Percentiles rank a stretch among this genome's conserved stretches.
Conservation (phyloP, 306 rosid genomes). For the Fragaria iinumae region DNA sequence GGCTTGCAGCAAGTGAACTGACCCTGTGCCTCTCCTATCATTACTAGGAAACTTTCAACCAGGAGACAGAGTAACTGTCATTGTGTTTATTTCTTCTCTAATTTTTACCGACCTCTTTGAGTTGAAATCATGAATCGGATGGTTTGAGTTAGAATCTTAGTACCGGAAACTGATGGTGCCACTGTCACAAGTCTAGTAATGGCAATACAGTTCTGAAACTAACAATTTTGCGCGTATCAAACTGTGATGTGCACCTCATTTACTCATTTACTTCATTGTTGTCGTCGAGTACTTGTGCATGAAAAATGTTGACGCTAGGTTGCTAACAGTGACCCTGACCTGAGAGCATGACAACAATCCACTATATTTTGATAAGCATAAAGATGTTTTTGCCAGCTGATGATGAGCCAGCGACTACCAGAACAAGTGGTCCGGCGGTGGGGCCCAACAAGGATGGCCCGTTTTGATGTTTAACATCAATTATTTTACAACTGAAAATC, state of each 20-base stretch:
- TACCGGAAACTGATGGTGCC: not conserved
- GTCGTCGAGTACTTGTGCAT: not conserved
- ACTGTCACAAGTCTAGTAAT: not conserved
- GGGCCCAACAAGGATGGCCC: not conserved
- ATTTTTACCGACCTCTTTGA: not conserved
- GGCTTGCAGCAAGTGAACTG: constrained; percentile 17
- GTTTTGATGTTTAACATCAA: not conserved
- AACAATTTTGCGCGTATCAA: not conserved
- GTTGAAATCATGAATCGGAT: not conserved
- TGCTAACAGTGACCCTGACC: not conserved
- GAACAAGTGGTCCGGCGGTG: not conserved
- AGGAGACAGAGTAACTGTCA: not conserved
- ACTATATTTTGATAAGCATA: not conserved
- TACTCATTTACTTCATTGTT: not conserved
- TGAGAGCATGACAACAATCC: not conserved
- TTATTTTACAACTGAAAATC: not conserved
- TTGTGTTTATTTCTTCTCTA: not conserved
- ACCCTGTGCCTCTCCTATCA: constrained; percentile 22
- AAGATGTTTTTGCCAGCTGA: not conserved
- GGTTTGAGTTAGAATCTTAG: not conserved
- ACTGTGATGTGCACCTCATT: not conserved
- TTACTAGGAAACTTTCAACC: not conserved
- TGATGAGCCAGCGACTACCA: not conserved
- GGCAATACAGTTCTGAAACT: not conserved
- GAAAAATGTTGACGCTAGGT: not conserved